Evolutionary conservation across 148 eudicot species (phyloP), one percentile per base, ranked within the genome.

Genomic region (Cornus suecica): DNA sequence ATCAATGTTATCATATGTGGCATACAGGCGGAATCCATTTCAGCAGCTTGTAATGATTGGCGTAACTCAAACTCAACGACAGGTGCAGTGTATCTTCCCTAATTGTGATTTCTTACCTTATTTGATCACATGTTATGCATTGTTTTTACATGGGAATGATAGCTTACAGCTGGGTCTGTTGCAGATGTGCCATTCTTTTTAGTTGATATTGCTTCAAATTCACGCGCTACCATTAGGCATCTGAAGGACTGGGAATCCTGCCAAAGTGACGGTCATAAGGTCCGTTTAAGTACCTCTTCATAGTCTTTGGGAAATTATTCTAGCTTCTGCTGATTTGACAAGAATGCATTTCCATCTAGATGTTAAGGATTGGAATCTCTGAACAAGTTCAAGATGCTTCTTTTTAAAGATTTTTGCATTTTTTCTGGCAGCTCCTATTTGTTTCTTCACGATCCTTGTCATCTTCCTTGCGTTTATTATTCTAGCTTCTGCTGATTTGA

Each of bases 151-250:
- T 24, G 65, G 1, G 20, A 4, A 78, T 71, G 58, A 28, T 32
- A 51, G 42, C 10, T 77, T 80, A 60, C 73, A 77, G 31, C 66
- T 41, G 70, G 30, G 28, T 67, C 24, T 68, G 66, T 23, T 81
- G 80, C 89, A 92, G 99, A 87, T 77, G 86, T 92, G 74, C 94
- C 97, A 34, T 90, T 87, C 80, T 92, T 94, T 84, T 79, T 90
- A 78, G 84, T 94, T 10, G 84, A 82, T 7, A 77, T 94, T 75
- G 81, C 74, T 60, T 80, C 94, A 42, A 83, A 89, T 83, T 84
- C 96, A 34, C 82, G 54, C 51, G 92, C 85, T 74, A 78, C 82
- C 65, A 73, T 92, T 73, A 88, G 86, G 82, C 92, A 80, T 83
- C 88, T 94, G 75, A 87, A 80, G 69, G 97, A 92, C 61, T 94